Evolutionary conservation across 257 asterid genomes (phyloP), one percentile per base, ranked within the genome.

Genomic region (Solanum infundibuliforme): DNA sequence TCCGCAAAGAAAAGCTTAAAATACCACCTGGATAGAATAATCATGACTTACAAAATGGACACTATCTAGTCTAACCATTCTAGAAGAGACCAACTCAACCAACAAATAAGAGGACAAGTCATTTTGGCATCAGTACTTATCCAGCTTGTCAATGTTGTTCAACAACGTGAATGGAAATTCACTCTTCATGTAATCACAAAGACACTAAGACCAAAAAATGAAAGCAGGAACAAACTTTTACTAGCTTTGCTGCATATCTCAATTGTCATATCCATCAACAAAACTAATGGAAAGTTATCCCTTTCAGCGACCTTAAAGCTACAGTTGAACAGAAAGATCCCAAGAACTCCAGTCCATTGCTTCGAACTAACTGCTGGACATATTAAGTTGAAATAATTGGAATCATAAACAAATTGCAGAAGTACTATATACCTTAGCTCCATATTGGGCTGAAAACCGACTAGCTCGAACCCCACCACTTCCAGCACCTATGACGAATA

Each of bases 391-490:
- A 34, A 29, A 69, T 7, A 72, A 58, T n/a, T 48, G 0, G 9
- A 36, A 72, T 27, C 82, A 18, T 41, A 9, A 68, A 13, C 36
- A 87, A 81, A 66, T 12, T 48, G 68, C 73, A 86, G 74, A 77
- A 48, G 69, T n/a, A 25, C 43, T 8, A 32, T n/a, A 55, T 88
- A 95, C 99, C 98, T 96, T 96, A 73, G 98, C 98, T 89, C 98
- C 99, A 91, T 82, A 86, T 83, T 95, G 98, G 8, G 99, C 98
- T 16, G 99, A 95, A 91, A 96, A 96, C 8, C 98, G 91, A 12
- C 95, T 71, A 20, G 99, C 99, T 13, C 98, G 98, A 87, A 96
- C 99, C n/a, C 98, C 98, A 81, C 99, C 99, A 90, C 99, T 96
- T 65, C 98, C 99, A 48, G 99, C 99, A 69, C 99, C 99, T 86